Conservation (phyloP, 768 basidiomycete genomes). For the Crepidotus variabilis region DNA sequence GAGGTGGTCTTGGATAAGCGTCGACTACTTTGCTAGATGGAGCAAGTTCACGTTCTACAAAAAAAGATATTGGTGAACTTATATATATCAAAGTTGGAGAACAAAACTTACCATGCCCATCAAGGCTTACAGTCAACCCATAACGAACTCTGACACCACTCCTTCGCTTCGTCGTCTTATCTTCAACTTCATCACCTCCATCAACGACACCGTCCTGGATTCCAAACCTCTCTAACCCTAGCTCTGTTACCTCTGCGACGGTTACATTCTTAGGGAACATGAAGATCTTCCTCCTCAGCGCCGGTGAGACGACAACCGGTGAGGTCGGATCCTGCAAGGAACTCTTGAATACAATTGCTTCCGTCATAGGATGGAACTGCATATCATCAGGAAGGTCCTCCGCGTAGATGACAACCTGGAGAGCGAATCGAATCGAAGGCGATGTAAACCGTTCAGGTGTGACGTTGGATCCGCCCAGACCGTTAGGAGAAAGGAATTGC, state of each 20-base stretch:
- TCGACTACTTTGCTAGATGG: slow-evolving; percentile 86
- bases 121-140: slow-evolving; percentile 60
- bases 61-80: slow-evolving; percentile 5
- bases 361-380: slow-evolving; percentile 89
- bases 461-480: slow-evolving; percentile 36
- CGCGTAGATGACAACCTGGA: slow-evolving; percentile 85
- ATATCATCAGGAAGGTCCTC: slow-evolving; percentile 93
- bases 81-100: slow-evolving; percentile 4
- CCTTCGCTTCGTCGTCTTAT: slow-evolving; percentile 78
- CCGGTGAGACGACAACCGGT: slow-evolving; percentile 51
- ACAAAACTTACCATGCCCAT: slow-evolving; percentile 55
- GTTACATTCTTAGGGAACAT: slow-evolving; percentile 93
- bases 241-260: slow-evolving; percentile 94
- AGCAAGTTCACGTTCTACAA: slow-evolving; percentile 73
- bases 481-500: slow-evolving; percentile 41
- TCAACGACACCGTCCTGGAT: slow-evolving; percentile 97
- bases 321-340: slow-evolving; percentile 55
- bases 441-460: slow-evolving; percentile 74
- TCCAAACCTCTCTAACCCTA: slow-evolving; percentile 89
- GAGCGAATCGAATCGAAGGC: slow-evolving; percentile 78
- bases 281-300: slow-evolving; percentile 75
- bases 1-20: slow-evolving; percentile 71
- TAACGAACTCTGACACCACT: slow-evolving; percentile 82
- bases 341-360: slow-evolving; percentile 88
- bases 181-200: slow-evolving; percentile 97